These are phyloP conservation scores for Botrytis porri DNA, from an alignment of 2,329 filamentous ascomycete genomes.

Conservation along the genomic window DNA sequence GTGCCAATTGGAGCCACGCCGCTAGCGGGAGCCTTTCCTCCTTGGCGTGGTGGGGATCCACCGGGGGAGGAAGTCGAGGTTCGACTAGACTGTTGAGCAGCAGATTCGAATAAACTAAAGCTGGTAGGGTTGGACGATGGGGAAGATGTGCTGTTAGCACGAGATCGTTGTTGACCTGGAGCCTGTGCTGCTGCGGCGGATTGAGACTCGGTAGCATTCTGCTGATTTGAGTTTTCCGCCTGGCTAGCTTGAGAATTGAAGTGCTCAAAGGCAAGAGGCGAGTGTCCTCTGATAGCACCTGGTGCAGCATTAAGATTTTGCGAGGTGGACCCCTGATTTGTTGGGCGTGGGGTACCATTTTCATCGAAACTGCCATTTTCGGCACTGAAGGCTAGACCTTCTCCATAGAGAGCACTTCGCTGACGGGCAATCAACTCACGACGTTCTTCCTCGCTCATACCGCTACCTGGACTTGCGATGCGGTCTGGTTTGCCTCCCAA, in stretches of 20 bases:
- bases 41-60: constrained; percentile 71
- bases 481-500: constrained; percentile 76
- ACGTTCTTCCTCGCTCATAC: constrained; percentile 92
- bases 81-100: constrained; percentile 65
- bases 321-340: constrained; percentile 60
- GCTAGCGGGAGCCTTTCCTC: constrained; percentile 55
- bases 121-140: constrained; percentile 66
- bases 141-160: constrained; percentile 81
- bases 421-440: constrained; percentile 95
- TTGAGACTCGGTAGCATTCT: constrained; percentile 48
- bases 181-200: constrained; percentile 42
- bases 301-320: constrained; percentile 60
- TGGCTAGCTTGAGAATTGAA: constrained; percentile 46
- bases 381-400: constrained; percentile 60
- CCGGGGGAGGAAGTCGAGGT: constrained; percentile 85
- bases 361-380: constrained; percentile 69
- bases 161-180: constrained; percentile 49
- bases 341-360: constrained; percentile 58
- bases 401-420: constrained; percentile 89
- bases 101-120: constrained; percentile 59
- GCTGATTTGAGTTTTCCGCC: constrained; percentile 28
- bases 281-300: constrained; percentile 65
- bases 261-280: constrained; percentile 76
- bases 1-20: constrained; percentile 92
- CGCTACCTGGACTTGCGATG: constrained; percentile 74